These are phyloP conservation scores for Parietaria judaica DNA, from an alignment of 306 rosid genomes.

Conservation along the genomic window DNA sequence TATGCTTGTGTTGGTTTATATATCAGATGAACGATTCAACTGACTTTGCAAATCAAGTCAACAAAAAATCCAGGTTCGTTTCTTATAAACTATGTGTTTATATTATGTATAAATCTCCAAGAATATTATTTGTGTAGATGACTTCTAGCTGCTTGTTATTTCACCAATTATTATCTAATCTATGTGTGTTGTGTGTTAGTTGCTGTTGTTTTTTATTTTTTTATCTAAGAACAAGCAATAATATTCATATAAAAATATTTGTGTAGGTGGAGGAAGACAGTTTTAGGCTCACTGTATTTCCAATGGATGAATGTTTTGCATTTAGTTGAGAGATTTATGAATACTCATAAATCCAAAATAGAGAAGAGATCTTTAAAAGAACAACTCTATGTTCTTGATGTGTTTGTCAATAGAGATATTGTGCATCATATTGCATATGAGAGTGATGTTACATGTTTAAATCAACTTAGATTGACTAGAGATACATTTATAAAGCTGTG, in stretches of 20 bases:
- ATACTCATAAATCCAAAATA: background rate
- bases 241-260: background rate
- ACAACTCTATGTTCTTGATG: constrained; percentile 1
- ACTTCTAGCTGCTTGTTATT: too few species aligned
- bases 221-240: background rate
- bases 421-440: background rate
- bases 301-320: too few species aligned
- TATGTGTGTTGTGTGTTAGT: background rate
- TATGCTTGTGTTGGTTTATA: too few species aligned
- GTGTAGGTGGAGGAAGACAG: background rate
- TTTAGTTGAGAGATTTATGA: too few species aligned
- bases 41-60: background rate
- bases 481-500: background rate
- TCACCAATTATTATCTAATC: background rate
- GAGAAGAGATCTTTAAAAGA: background rate
- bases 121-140: background rate
- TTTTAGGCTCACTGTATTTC: background rate
- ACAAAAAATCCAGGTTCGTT: background rate
- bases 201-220: background rate
- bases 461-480: constrained; percentile 1
- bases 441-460: background rate
- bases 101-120: background rate
- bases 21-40: background rate
- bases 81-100: background rate
- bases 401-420: background rate